Percentiles rank a stretch among this genome's conserved stretches.
These are phyloP conservation scores for Daldinia sp. DNA, from an alignment of 2,329 filamentous ascomycete genomes.

Conservation along the genomic window DNA sequence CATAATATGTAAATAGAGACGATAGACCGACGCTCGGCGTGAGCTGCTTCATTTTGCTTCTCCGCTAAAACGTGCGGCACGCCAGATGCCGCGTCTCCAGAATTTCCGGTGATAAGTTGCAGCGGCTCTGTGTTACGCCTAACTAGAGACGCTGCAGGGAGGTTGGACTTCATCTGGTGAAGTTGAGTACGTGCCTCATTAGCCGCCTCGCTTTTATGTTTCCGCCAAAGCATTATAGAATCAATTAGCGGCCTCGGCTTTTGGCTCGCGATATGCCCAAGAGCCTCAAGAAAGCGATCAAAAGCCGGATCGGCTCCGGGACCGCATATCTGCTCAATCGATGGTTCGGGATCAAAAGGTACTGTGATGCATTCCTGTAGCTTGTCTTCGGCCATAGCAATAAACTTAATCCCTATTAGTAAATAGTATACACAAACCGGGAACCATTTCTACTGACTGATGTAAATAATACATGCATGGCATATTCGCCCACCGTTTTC, in stretches of 20 bases:
- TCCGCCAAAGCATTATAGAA: constrained; percentile 97
- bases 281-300: constrained; percentile 90
- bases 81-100: constrained; percentile 44
- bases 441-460: constrained; percentile 64
- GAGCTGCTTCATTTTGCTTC: constrained; percentile 75
- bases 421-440: background rate
- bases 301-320: constrained; percentile 87
- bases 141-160: constrained; percentile 59
- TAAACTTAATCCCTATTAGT: constrained; percentile 69
- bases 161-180: constrained; percentile 58
- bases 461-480: constrained; percentile 94
- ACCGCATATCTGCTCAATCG: constrained; percentile 89
- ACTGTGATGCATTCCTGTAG: constrained; percentile 87
- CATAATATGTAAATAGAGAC: constrained; percentile 97
- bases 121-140: constrained; percentile 79
- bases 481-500: constrained; percentile 97
- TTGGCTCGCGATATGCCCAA: constrained; percentile 92
- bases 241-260: constrained; percentile 96
- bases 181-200: constrained; percentile 70
- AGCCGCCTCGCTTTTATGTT: constrained; percentile 91
- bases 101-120: constrained; percentile 52
- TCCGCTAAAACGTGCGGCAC: constrained; percentile 54
- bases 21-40: constrained; percentile 88
- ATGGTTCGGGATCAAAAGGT: constrained; percentile 80
- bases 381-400: constrained; percentile 95